Evolutionary conservation across 352 stramenopile genomes (phyloP), one percentile per base, ranked within the genome.

Genomic region (Phytophthora europaea): DNA sequence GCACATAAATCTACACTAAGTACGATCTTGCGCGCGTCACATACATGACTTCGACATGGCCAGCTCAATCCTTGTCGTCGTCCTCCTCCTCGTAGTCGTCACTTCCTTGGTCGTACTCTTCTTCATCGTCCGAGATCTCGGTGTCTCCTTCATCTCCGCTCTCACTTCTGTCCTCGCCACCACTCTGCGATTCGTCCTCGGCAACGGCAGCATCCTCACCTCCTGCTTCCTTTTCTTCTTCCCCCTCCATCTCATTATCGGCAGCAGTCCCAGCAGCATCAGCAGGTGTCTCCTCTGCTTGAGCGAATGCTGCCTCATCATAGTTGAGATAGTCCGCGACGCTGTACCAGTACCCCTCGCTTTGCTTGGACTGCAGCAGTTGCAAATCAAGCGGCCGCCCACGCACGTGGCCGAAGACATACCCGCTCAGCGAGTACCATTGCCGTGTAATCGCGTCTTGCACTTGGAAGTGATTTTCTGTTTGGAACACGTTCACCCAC

Each of bases 401-500:
- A 18, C 84, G 78, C 1, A 62, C 65, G 6, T 62, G 60, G 2
- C 88, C 87, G 57, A 94, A 95, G 20, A 93, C 87, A 45, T 84
- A 95, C 6, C 79, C 84, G 53, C 87, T 94, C 13, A 93, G 60
- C 26, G 85, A 91, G 62, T 76, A 82, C 88, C 88, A 95, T 66
- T 91, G 78, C 57, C 68, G 53, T 13, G 81, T 88, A 4, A 73
- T 73, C 1, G 71, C 23, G 36, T 94, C 85, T 55, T 93, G 87
- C 34, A 95, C 77, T 75, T 92, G 84, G 8, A 90, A 84, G 6
- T 78, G 64, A 45, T 94, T 82, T 48, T 95, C 88, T 8, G 72
- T 70, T 12, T 62, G 61, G 38, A 95, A 88, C 6, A 94, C 61
- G 57, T 85, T 79, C 15, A 90, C 64, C 88, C 85, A 93, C 33